These are phyloP conservation scores for Wickerhamiella dianesei DNA, from an alignment of 805 yeast genomes.

Conservation along the genomic window DNA sequence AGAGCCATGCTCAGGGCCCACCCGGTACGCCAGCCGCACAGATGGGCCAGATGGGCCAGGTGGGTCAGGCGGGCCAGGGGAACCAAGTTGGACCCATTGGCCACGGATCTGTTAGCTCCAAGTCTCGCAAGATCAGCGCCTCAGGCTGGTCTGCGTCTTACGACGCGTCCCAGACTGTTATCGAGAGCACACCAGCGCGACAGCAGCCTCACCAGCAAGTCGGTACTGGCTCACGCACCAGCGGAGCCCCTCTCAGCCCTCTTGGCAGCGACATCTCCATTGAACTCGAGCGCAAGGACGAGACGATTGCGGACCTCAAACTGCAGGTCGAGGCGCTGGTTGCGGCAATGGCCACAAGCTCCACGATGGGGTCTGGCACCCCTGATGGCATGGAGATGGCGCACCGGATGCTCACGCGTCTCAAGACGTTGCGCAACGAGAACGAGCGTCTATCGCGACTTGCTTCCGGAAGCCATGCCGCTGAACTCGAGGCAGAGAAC, in stretches of 20 bases:
- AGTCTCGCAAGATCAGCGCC: background rate
- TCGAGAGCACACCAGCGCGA: background rate
- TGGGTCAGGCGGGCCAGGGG: background rate
- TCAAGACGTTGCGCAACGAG: conserved; percentile 16
- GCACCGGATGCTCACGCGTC: conserved; percentile 17
- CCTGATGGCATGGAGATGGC: conserved; percentile 17
- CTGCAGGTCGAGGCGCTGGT: conserved; percentile 16
- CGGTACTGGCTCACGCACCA: background rate
- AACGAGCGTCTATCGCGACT: conserved; percentile 13
- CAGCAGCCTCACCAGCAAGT: background rate
- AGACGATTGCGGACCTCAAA: conserved; percentile 13
- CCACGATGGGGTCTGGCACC: background rate
- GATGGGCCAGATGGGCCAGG: no score
- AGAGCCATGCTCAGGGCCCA: no score
- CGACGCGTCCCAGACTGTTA: background rate
- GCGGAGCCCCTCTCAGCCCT: background rate
- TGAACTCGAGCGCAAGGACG: conserved; percentile 7
- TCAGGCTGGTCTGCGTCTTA: background rate
- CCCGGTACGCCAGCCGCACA: no score
- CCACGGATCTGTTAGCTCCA: background rate
- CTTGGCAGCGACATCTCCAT: background rate
- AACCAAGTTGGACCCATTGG: background rate
- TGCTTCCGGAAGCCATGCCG: conserved; percentile 9
- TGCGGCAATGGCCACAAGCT: conserved; percentile 13
- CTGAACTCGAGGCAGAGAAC: conserved; percentile 14